Base-by-base conservation (phyloP, 2,329 filamentous ascomycete genomes). In the Falciphora oryzae region DNA sequence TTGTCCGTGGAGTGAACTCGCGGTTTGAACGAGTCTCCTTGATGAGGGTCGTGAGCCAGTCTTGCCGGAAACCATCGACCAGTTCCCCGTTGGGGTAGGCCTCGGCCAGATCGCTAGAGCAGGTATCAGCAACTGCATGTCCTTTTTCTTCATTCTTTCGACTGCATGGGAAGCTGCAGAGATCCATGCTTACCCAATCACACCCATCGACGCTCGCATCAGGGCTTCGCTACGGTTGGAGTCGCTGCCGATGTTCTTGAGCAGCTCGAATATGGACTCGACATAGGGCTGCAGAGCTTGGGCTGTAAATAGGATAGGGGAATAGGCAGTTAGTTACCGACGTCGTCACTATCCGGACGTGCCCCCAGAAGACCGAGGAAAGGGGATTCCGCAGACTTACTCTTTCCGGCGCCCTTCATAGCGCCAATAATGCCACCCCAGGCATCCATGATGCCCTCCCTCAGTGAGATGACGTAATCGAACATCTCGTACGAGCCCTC, bases 381-480 rank as follows among this genome's bases (percentile, higher is more conserved):
- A 7, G 50, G 3, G 50, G 4, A 18, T 56, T 59, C 57, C 13
- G 31, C n/a, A 61, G 7, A 79, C 87, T 76, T 77, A 90, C 89
- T 88, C 82, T 94, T 94, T 73, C 81, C 81, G 73, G 89, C 91
- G 63, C 84, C 79, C 82, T 95, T 96, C 89, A 98, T 93, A 63
- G 95, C 93, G 75, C 94, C 88, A 74, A 99, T 93, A 69, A 97
- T 95, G 70, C 95, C 95, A 72, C 93, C 93, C 93, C 96, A 99
- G 44, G 95, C 95, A 82, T 99, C 95, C 89, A 98, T 97, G 70
- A 99, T 98, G 70, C 94, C 95, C 75, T 99, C 96, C 64, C 95
- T 89, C 61, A 99, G 85, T 27, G 93, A 97, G 68, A 96, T 87
- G 70, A 99, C 89, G 75, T 99, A 99, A 78, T 98, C 94, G 65